Evolutionary conservation across 176 grass and related monocot genomes (phyloP).

Genomic region (Musa acuminata): DNA sequence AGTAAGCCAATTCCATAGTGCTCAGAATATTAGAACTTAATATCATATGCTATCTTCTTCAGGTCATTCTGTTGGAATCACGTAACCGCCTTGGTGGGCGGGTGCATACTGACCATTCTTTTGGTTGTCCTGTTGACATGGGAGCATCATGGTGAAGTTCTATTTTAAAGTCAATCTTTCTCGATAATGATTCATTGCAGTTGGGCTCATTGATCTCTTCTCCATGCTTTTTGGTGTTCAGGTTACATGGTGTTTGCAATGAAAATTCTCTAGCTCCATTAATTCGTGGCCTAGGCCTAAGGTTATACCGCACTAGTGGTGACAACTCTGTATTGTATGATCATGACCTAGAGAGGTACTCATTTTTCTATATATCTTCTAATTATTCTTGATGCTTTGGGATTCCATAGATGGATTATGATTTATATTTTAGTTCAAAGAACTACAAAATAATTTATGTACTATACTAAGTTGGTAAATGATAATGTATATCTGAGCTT

Average conservation of each 20-base stretch:
- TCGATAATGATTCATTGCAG: too few relatives aligned
- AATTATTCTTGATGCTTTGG: constrained; percentile 6
- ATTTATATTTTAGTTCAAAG: neutral
- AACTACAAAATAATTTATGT: too few relatives aligned
- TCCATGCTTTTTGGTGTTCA: constrained; percentile 43
- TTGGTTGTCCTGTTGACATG: constrained; percentile 96
- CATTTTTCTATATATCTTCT: constrained; percentile 3
- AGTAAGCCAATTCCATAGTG: too few relatives aligned
- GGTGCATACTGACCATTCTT: constrained; percentile 92
- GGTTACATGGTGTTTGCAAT: constrained; percentile 96
- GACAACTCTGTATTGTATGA: constrained; percentile 97
- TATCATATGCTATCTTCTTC: neutral
- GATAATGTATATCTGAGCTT: neutral
- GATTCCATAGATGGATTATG: constrained; percentile 1
- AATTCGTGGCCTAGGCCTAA: constrained; percentile 83
- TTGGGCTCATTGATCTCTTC: neutral
- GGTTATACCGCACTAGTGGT: constrained; percentile 91
- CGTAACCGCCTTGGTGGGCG: constrained; percentile 72
- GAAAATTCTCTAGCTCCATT: constrained; percentile 94
- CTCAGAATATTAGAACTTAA: neutral
- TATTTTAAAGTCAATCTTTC: neutral
- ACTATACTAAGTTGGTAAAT: neutral
- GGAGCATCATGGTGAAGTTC: constrained; percentile 81
- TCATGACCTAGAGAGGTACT: constrained; percentile 94
- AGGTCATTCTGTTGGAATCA: constrained; percentile 89